phyloP scores from a whole-genome alignment of 768 basidiomycete genomes.

The Tubosaeta sp. region DNA sequence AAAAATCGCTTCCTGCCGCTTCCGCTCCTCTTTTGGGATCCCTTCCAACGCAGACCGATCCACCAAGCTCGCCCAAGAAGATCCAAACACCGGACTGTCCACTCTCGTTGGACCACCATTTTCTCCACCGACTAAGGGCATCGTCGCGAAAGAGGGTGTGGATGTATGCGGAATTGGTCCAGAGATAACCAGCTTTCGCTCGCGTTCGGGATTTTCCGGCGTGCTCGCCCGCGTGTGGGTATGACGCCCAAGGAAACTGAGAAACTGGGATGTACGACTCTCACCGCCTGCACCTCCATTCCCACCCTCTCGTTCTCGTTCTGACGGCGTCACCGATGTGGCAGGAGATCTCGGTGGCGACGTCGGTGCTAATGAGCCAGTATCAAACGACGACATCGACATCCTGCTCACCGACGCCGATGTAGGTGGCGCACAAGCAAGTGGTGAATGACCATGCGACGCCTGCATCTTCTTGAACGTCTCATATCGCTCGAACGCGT shows the following conservation, averaged over 20 bases:
- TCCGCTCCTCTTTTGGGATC: conserved; percentile 73
- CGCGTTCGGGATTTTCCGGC: conserved; percentile 42
- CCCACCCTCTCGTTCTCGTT: conserved; percentile 17
- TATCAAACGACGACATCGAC: conserved; percentile 62
- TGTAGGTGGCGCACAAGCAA: not conserved
- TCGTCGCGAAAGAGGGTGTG: conserved; percentile 11
- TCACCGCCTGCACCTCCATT: conserved; percentile 20
- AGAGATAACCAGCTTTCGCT: conserved; percentile 56
- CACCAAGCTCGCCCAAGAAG: conserved; percentile 93
- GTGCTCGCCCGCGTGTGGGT: conserved; percentile 37
- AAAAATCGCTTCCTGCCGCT: conserved; percentile 93
- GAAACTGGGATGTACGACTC: conserved; percentile 43
- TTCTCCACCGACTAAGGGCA: not conserved
- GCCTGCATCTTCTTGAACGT: conserved; percentile 60
- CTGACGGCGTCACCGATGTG: conserved; percentile 28
- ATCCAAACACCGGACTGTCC: conserved; percentile 53
- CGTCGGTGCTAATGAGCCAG: conserved; percentile 27
- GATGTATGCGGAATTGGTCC: conserved; percentile 52
- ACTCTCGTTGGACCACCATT: conserved; percentile 32
- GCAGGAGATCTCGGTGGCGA: conserved; percentile 42
- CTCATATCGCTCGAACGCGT: conserved; percentile 89
- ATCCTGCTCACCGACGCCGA: conserved; percentile 39
- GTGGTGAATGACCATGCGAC: conserved; percentile 5
- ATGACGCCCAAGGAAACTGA: conserved; percentile 59
- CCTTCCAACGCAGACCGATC: conserved; percentile 80